Base-by-base conservation (phyloP, 2,329 filamentous ascomycete genomes). In the Chaetomiaceae sp. region DNA sequence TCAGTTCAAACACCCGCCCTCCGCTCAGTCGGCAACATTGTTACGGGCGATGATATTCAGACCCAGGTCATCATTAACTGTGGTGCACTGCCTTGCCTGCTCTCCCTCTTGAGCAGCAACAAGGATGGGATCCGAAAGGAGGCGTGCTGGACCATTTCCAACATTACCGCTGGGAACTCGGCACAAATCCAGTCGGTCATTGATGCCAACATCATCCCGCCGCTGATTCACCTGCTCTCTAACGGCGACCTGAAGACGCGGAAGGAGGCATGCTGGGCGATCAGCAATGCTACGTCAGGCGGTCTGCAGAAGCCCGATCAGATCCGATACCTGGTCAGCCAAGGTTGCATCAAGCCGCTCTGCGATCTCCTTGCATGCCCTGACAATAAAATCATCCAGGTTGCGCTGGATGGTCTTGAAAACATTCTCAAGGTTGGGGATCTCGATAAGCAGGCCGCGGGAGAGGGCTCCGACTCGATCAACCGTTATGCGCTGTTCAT, bases 41-140 rank as follows among this genome's bases (percentile, higher is more conserved):
- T 99, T 48, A 99, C 94, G 38, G 94, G 94, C 62, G 94, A 99
- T 69, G 94, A 99, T 69, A 89, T 99, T 37, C 94, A 99, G 76
- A 99, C 94, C 21, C 94, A 99, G 73, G 90, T 99, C 62, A 96
- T 99, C 71, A 99, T 99, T 74, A 99, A 99, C 82, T 96, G 91
- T 65, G 92, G 94, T 56, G 86, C 94, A 61, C 81, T 99, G 42
- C 85, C 91, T 37, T 95, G 91, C 61, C 82, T 99, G n/a, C 77
- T 97, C 47, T 94, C 91, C 32, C 85, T 99, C 16, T 78, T 99
- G 58, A 92, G 91, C 79, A 97, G 92, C 32, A 94, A 89, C 67
- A 99, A 99, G 81, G 94, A 99, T 67, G 94, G 94, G 23, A 99
- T 99, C 62, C 90, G 94, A 62, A 99, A 99, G 80, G 94, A 99